phyloP scores from a whole-genome alignment of 129 eudicot species.

The Saussurea involucrata region DNA sequence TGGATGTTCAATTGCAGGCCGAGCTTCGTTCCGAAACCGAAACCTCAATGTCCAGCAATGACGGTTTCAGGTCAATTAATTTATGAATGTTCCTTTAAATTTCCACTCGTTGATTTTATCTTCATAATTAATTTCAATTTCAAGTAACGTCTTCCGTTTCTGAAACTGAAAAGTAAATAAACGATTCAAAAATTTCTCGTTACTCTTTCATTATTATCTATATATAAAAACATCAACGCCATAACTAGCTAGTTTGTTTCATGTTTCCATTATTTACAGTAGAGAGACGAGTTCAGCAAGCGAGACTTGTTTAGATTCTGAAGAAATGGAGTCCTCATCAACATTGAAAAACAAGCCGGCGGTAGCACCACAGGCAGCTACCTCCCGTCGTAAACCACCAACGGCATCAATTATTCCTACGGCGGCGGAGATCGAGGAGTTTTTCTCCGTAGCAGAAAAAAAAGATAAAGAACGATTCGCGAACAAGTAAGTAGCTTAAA shows the following conservation, averaged over 20 bases:
- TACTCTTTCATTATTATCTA: conserved; percentile 10
- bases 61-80: conserved; percentile 55
- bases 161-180: conserved; percentile 24
- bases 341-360: conserved; percentile 14
- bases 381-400: conserved; percentile 14
- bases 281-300: conserved; percentile 51
- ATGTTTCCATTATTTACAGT: conserved; percentile 23
- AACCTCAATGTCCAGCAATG: conserved; percentile 32
- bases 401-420: conserved; percentile 35
- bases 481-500: conserved; percentile 53
- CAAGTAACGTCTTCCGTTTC: conserved; percentile 12
- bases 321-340: conserved; percentile 41
- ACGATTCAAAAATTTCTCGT: not conserved
- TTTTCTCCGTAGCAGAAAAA: conserved; percentile 62
- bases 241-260: not conserved
- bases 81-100: not conserved
- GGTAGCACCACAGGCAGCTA: conserved; percentile 6
- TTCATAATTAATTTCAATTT: conserved; percentile 17
- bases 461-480: conserved; percentile 56
- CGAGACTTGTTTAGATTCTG: conserved; percentile 45
- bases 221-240: conserved; percentile 11
- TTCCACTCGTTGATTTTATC: conserved; percentile 3
- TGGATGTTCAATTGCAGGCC: conserved; percentile 36
- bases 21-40: conserved; percentile 44
- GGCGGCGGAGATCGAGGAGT: conserved; percentile 65